These are phyloP conservation scores for Raffaelea albimanens DNA, from an alignment of 2,329 filamentous ascomycete species.

Conservation along the genomic window DNA sequence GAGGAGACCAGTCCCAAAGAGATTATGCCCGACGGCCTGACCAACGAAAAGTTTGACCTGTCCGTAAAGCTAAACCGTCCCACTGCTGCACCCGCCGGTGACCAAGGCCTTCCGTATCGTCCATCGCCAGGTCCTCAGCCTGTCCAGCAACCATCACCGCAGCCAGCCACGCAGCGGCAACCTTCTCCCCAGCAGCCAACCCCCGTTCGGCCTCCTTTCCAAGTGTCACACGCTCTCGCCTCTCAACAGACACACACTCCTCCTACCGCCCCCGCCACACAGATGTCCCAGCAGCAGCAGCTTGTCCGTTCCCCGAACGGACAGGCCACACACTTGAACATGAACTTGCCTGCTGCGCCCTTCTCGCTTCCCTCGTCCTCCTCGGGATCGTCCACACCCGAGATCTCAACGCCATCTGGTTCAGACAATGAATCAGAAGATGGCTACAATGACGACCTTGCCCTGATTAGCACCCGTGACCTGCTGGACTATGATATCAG, in stretches of 20 bases:
- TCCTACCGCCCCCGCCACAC: no score
- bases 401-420: background rate
- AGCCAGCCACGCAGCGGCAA: constrained; percentile 8
- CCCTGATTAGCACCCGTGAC: constrained; percentile 45
- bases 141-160: constrained; percentile 11
- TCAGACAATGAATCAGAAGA: constrained; percentile 26
- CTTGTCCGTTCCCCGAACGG: no score
- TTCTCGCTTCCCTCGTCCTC: background rate
- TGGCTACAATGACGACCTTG: constrained; percentile 23
- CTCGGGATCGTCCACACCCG: constrained; percentile 1
- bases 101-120: constrained; percentile 9
- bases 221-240: no score
- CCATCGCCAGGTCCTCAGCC: constrained; percentile 8
- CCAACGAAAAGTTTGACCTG: constrained; percentile 32
- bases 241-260: no score
- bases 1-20: constrained; percentile 23
- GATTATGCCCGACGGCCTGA: constrained; percentile 21
- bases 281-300: background rate
- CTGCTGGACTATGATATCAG: constrained; percentile 36
- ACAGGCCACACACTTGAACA: no score
- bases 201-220: no score
- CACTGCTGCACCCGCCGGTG: background rate
- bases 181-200: constrained; percentile 6
- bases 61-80: constrained; percentile 21
- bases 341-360: background rate